Base-by-base conservation (phyloP, 306 rosid species). In the Astragalus membranaceus region DNA sequence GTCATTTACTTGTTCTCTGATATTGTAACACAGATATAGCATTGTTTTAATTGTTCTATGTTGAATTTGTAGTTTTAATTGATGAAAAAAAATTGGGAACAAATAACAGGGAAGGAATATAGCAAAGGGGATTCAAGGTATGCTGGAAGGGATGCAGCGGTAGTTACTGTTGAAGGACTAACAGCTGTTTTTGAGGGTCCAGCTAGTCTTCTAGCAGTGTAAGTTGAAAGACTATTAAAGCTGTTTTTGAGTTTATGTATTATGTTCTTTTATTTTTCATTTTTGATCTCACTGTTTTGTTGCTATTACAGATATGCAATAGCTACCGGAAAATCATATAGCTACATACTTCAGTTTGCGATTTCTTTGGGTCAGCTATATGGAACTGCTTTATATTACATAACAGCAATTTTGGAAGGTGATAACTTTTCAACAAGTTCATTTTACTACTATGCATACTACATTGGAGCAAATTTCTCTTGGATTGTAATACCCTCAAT, bases 41-140 rank as follows among this genome's bases (percentile, higher is more conserved):
- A 10, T 54, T 53, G 46, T 41, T 32, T 72, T 6, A 50, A 30
- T 30, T 52, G 3, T 32, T 26, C 16, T 47, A 57, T 2, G 26
- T 42, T 2, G 11, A 42, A 35, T 52, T 64, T 60, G 7, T 7
- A 47, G 32, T 67, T 26, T n/a, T 65, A 36, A n/a, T 69, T 52
- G 70, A 64, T 78, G 23, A 20, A 20, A 2, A 20, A 20, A n/a
- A n/a, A n/a, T 26, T 26, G 30, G 30, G 3, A 26, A 26, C 30
- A 26, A 26, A 26, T 26, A 29, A 61, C 78, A 94, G 97, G 98
- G 97, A 94, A 94, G 82, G 98, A 94, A 54, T 94, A 94, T 74
- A 94, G 98, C 89, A 90, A 91, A 82, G 99, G 97, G 11, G 97
- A 94, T 82, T 94, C 99, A 56, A 88, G 99, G 80, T 94, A 94